Base-by-base conservation (phyloP, 2,329 filamentous ascomycete genomes). In the Beauveria sp. region DNA sequence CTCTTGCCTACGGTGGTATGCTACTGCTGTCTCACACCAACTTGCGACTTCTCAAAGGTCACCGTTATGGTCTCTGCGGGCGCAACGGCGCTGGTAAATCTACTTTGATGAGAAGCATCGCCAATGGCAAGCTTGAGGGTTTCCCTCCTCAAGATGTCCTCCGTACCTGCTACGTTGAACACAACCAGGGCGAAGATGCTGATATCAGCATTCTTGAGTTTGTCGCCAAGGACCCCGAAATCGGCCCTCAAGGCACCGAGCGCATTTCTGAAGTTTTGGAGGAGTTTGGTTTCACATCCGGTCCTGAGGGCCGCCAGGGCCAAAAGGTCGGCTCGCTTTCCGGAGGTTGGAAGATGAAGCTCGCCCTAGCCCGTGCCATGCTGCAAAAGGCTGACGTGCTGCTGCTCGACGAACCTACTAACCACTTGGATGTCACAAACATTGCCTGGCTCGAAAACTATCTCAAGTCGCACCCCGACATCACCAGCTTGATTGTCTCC, bases 331-430 rank as follows among this genome's bases (percentile, higher is more conserved):
- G 94, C 67, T 97, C 93, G 22, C 79, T 99, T 41, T 97, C 94
- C 48, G 94, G 94, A 77, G 94, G 94, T 72, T 99, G 94, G 94
- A 97, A 97, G 84, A 99, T 99, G 94, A 99, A 99, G 86, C 80
- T 99, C 64, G 94, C 94, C 66, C 78, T 99, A 74, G 94, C 94
- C 57, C 86, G 94, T 70, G 94, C 94, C 65, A 97, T 99, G 92
- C 83, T 99, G 70, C 90, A 94, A 82, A 90, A 88, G 71, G 93
- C 94, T n/a, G 94, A 99, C 73, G 92, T 99, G 55, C 84, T 99
- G 62, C 82, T 99, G 56, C 86, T 99, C 62, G 94, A 99, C 83
- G 94, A 99, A 84, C 94, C 94, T 75, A 99, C 94, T 69, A 99
- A 99, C 80, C 94, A 99, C 77, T 81, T 99, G 73, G 94, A 99